These are phyloP conservation scores for Saccharomycopsis sp. DNA, from an alignment of 805 yeast species.

Conservation along the genomic window DNA sequence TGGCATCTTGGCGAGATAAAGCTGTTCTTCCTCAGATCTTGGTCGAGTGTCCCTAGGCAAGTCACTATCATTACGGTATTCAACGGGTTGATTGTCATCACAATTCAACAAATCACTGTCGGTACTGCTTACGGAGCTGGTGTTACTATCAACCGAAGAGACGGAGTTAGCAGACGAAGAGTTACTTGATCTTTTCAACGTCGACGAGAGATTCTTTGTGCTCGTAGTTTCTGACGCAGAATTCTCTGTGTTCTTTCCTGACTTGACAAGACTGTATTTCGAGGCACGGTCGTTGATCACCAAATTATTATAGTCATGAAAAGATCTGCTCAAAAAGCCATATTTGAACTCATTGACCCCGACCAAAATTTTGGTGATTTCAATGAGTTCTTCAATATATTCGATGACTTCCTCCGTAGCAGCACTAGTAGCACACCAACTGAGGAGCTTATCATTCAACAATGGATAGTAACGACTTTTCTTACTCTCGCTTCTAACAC, in stretches of 20 bases:
- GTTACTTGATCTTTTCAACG: neutral
- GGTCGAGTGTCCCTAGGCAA: neutral
- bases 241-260: neutral
- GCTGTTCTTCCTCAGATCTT: neutral
- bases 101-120: neutral
- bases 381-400: constrained; percentile 40
- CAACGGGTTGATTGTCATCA: neutral
- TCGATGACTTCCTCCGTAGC: constrained; percentile 45
- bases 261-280: neutral
- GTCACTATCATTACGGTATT: neutral
- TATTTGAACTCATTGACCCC: constrained; percentile 45
- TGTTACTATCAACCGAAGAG: neutral
- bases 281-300: constrained; percentile 28
- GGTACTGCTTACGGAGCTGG: neutral
- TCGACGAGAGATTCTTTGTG: neutral
- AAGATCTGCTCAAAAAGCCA: constrained; percentile 44
- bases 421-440: constrained; percentile 47
- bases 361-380: constrained; percentile 36
- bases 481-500: constrained; percentile 9
- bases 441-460: constrained; percentile 34
- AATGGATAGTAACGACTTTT: constrained; percentile 12
- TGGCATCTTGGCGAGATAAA: constrained; percentile 1
- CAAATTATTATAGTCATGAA: constrained; percentile 35
- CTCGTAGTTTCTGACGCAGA: neutral
- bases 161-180: neutral